These are phyloP conservation scores for Kappamyces sp. DNA, from an alignment of 192 early-diverging fungal genomes.

Conservation along the genomic window DNA sequence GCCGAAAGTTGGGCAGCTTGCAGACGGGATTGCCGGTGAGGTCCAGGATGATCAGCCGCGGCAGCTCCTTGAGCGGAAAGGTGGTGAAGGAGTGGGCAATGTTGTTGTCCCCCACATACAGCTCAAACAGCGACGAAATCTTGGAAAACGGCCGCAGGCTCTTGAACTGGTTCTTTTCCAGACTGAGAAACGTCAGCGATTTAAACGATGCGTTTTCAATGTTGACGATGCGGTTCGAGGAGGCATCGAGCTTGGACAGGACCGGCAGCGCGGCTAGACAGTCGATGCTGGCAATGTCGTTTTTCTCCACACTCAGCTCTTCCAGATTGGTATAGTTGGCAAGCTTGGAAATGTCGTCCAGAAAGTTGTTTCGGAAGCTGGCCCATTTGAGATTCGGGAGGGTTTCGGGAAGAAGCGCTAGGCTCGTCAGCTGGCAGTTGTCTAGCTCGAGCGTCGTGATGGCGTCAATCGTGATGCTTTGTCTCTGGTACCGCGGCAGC, in stretches of 20 bases:
- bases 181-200: slow-evolving; percentile 41
- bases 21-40: slow-evolving; percentile 56
- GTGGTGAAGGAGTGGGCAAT: slow-evolving; percentile 47
- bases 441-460: slow-evolving; percentile 54
- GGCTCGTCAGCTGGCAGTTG: slow-evolving; percentile 38
- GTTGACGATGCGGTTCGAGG: slow-evolving; percentile 41
- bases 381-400: slow-evolving; percentile 48
- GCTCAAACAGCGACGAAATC: slow-evolving; percentile 47
- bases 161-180: slow-evolving; percentile 49
- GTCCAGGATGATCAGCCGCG: slow-evolving; percentile 53
- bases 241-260: slow-evolving; percentile 49
- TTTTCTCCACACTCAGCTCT: slow-evolving; percentile 51
- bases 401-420: slow-evolving; percentile 35
- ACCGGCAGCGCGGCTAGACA: slow-evolving; percentile 28
- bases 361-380: slow-evolving; percentile 51
- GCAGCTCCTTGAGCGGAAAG: slow-evolving; percentile 54
- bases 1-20: slow-evolving; percentile 40
- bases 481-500: slow-evolving; percentile 7
- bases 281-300: slow-evolving; percentile 49
- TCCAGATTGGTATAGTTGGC: slow-evolving; percentile 34
- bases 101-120: slow-evolving; percentile 53
- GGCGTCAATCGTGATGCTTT: slow-evolving; percentile 23
- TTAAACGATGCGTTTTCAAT: slow-evolving; percentile 40
- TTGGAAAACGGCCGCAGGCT: slow-evolving; percentile 43
- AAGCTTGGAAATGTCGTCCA: slow-evolving; percentile 40